Conservation (phyloP, 148 eudicot species). For the Pharnaceum exiguum region DNA sequence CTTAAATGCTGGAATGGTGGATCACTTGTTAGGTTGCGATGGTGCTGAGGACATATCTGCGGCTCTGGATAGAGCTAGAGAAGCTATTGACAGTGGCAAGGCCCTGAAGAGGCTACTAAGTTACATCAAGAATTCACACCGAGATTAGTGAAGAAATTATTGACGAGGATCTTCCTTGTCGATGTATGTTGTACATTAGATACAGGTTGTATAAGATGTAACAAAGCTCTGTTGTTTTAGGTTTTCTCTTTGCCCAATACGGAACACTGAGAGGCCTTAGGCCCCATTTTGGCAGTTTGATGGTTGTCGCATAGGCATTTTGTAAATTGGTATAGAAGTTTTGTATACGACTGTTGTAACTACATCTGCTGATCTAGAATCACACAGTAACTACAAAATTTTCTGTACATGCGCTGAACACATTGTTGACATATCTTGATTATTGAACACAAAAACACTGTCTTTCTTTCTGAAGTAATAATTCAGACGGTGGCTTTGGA, state of each 20-base stretch:
- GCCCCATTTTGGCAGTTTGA: neutral
- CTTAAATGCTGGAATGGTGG: constrained; percentile 79
- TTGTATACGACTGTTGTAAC: neutral
- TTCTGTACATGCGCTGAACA: too few species aligned
- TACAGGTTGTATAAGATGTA: constrained; percentile 8
- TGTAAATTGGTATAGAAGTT: neutral
- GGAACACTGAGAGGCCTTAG: neutral
- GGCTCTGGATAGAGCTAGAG: constrained; percentile 83
- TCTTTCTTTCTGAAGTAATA: too few species aligned
- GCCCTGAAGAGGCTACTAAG: constrained; percentile 64
- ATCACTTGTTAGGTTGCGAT: constrained; percentile 87
- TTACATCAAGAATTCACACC: constrained; percentile 72
- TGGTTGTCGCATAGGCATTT: neutral
- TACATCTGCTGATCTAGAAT: too few species aligned
- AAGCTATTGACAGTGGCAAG: constrained; percentile 88
- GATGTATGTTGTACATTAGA: constrained; percentile 1
- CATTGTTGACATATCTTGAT: too few species aligned
- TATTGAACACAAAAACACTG: too few species aligned
- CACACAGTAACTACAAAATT: too few species aligned
- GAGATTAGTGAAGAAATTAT: constrained; percentile 23
- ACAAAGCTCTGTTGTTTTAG: neutral
- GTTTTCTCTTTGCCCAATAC: neutral
- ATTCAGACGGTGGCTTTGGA: too few species aligned
- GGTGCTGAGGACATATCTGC: constrained; percentile 74
- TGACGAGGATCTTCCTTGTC: neutral